A percentile compares a stretch with the other conserved stretches of the same genome.
phyloP scores from a whole-genome alignment of 108 stramenopile genomes.

The Skeletonema marinoi region DNA sequence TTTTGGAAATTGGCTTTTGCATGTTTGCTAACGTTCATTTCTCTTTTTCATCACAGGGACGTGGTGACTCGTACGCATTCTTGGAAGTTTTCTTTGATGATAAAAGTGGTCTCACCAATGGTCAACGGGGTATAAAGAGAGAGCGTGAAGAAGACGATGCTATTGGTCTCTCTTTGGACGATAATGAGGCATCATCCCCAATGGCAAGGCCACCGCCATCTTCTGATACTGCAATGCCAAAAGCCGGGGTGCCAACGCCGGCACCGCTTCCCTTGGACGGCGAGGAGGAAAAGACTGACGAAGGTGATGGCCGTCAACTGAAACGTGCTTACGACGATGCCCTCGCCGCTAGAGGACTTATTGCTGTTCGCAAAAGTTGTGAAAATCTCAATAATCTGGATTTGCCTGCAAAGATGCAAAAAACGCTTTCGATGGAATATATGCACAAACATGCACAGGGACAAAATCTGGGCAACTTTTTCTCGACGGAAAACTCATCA shows the following conservation, averaged over 20 bases:
- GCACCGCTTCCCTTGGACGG: constrained; percentile 43
- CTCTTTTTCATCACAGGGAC: constrained; percentile 46
- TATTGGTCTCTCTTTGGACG: constrained; percentile 89
- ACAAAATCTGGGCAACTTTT: constrained; percentile 44
- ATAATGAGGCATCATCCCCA: constrained; percentile 65
- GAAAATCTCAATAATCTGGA: constrained; percentile 89
- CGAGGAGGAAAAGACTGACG: constrained; percentile 17
- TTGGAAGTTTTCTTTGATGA: constrained; percentile 93
- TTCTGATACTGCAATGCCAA: constrained; percentile 1
- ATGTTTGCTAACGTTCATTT: neutral
- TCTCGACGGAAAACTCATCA: constrained; percentile 39
- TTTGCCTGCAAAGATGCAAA: constrained; percentile 86
- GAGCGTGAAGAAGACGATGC: constrained; percentile 89
- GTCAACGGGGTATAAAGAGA: constrained; percentile 60
- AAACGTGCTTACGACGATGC: constrained; percentile 91
- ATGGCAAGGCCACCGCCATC: constrained; percentile 18
- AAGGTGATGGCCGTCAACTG: constrained; percentile 57
- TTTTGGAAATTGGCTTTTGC: neutral
- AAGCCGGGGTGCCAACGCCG: constrained; percentile 25
- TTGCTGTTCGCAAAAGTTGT: constrained; percentile 80
- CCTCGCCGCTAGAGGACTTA: constrained; percentile 85
- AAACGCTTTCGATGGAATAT: constrained; percentile 83
- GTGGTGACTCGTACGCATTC: constrained; percentile 89
- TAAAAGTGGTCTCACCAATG: constrained; percentile 48
- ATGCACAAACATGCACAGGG: constrained; percentile 70